Conservation (phyloP, 2,329 filamentous ascomycete genomes). For the Hysterium pulicare region DNA sequence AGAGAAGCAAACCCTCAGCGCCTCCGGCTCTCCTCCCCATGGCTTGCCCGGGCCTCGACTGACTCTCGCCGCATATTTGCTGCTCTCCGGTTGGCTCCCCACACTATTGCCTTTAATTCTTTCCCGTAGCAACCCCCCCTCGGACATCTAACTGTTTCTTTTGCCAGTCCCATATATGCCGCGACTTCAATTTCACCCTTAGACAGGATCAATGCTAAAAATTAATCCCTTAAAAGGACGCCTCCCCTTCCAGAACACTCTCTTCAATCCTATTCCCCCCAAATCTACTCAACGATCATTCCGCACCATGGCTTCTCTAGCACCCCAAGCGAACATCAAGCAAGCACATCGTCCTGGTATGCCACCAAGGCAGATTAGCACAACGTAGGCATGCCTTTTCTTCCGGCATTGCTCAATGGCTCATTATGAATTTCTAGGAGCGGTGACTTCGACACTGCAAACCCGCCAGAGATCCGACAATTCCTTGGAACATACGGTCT, state of each 20-base stretch:
- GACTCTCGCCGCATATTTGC: conserved; percentile 10
- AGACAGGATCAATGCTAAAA: conserved; percentile 31
- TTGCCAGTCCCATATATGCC: conserved; percentile 22
- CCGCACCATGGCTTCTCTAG: conserved; percentile 34
- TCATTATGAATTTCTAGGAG: conserved; percentile 23
- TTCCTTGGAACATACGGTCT: conserved; percentile 53
- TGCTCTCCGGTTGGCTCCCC: conserved; percentile 25
- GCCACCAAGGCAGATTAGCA: conserved; percentile 35
- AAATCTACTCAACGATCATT: conserved; percentile 13
- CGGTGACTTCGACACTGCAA: conserved; percentile 50
- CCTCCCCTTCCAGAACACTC: conserved; percentile 17
- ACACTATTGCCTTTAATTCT: conserved; percentile 8
- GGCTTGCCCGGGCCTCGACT: conserved; percentile 6
- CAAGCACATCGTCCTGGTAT: conserved; percentile 22
- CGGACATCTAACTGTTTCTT: conserved; percentile 25
- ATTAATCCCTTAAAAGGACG: conserved; percentile 32
- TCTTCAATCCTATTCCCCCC: conserved; percentile 10
- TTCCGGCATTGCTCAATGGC: conserved; percentile 5
- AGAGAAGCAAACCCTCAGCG: conserved; percentile 3
- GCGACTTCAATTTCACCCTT: conserved; percentile 20
- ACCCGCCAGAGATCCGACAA: conserved; percentile 48
- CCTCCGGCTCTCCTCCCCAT: conserved; percentile 17
- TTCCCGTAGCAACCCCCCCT: conserved; percentile 11
- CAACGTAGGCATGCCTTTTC: conserved; percentile 27
- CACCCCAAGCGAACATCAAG: conserved; percentile 34